Base-by-base conservation (phyloP, 129 eudicot species). In the Logfia minima region DNA sequence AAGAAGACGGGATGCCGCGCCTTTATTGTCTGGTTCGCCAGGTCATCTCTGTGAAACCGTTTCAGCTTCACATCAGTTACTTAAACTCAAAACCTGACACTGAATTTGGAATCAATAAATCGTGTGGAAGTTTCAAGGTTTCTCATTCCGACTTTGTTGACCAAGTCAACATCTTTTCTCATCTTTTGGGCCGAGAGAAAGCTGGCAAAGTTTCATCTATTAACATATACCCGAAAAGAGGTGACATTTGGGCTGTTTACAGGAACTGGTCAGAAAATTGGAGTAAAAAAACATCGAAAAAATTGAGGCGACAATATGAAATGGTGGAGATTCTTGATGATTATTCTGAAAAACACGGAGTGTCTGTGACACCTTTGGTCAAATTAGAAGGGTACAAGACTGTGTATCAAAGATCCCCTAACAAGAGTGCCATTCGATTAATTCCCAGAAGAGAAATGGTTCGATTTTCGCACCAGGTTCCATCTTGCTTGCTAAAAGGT, bases 1-100 rank as follows among this genome's bases (percentile, higher is more conserved):
- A 93, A 86, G 98, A 91, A 83, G 98, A 93, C 37, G 98, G 98
- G 39, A 93, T 93, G 98, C 97, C 98, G 28, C 92, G 97, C 13
- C 86, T 93, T 79, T 93, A 93, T 73, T 93, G 98, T 84, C 86
- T 93, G 64, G 86, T 93, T 61, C 96, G 96, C 52, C 87, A 91
- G 81, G 84, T 93, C 79, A 86, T 93, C 69, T 89, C 96, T 1
- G 87, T 87, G 77, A 87, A 89, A 37, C 98, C 98, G 11, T 93
- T 93, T 61, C 89, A 93, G 84, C 85, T 93, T 59, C 86, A 82
- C 26, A 91, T 93, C 77, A 87, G 92, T 80, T 91, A 93, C 90
- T 66, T 93, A 86, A 84, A 88, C 86, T 90, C 98, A 24, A 91
- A 83, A 87, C 83, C 96, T 6, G 97, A 93, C 62, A 65, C 71